Evolutionary conservation across 208 protist species (phyloP).

Genomic region (Leishmania tarentolae): DNA sequence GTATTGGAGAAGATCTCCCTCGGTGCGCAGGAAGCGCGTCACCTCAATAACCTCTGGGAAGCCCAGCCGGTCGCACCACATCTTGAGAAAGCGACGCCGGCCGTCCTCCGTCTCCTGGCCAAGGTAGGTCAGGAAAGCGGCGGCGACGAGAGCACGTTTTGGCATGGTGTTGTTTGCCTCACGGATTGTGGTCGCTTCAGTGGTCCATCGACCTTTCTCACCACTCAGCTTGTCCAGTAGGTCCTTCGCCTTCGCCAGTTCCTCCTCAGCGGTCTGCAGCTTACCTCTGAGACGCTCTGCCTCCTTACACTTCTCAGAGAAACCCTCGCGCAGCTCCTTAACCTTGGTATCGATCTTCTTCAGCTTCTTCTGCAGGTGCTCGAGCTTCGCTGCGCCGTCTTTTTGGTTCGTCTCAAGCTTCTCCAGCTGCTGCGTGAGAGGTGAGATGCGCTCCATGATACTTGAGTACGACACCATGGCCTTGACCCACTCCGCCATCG

Average conservation of each 20-base stretch:
- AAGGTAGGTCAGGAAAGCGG: constrained; percentile 95
- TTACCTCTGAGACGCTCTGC: constrained; percentile 88
- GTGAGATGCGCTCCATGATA: constrained; percentile 93
- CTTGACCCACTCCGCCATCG: constrained; percentile 97
- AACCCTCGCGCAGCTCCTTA: constrained; percentile 80
- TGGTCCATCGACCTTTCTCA: constrained; percentile 95
- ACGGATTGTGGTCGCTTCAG: constrained; percentile 72
- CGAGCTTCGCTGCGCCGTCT: constrained; percentile 78
- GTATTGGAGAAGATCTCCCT: constrained; percentile 95
- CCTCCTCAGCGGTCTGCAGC: constrained; percentile 89
- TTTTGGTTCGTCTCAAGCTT: constrained; percentile 80
- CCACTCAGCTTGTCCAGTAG: constrained; percentile 95
- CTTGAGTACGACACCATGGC: constrained; percentile 95
- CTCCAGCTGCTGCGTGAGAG: constrained; percentile 85
- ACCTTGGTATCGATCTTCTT: constrained; percentile 90
- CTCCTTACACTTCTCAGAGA: constrained; percentile 93
- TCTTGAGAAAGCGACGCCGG: constrained; percentile 57
- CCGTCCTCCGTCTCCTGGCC: constrained; percentile 82
- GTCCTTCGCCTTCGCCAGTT: constrained; percentile 89
- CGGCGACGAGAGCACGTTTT: constrained; percentile 83
- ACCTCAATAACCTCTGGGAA: constrained; percentile 48
- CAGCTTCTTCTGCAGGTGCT: constrained; percentile 77
- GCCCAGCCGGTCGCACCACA: constrained; percentile 83
- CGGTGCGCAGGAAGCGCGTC: constrained; percentile 91
- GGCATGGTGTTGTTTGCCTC: constrained; percentile 76